Base-by-base conservation (phyloP, 371 early-diverging fungal species). In the Syncephalastrum contaminatum region DNA sequence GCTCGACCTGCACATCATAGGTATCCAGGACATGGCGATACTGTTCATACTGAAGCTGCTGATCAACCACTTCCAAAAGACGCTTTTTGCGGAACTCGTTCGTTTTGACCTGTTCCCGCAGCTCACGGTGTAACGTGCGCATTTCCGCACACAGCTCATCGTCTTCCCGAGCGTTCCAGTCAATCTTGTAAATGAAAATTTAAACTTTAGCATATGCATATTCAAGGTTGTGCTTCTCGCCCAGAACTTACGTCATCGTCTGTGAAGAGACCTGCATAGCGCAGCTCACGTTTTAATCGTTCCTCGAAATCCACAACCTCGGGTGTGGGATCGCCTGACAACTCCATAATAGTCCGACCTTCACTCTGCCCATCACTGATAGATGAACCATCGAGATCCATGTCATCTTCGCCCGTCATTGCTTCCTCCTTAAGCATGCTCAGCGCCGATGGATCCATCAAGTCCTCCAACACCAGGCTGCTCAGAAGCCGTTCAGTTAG, bases 131-230 rank as follows among this genome's bases (percentile, higher is more conserved):
- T 42, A 85, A 65, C 10, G 64, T 58, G 16, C 91, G 77, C 27
- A 96, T 72, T 16, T 90, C 87, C 13, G 76, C 83, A 54, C 86
- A 84, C n/a, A 96, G 82, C 51, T 95, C 95, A 68, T 96, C 95
- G 54, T 91, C 90, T 48, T 90, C 86, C 48, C 83, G 71, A 8
- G 83, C 75, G 53, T 85, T 77, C 88, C 89, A 91, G 40, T 90
- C 85, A 43, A 85, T 60, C 85, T 82, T 56, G 2, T 14, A 19
- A 20, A 8, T 24, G 52, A 39, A 19, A 15, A 18, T 4, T 53
- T 19, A 48, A 30, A 30, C 36, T 30, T 30, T 30, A 30, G 36
- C 36, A 30, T 30, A 10, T 30, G 36, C 36, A 30, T 30, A 47
- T 14, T 16, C 25, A 22, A 53, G 4, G 25, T n/a, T 22, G 14